phyloP scores from a whole-genome alignment of 2,329 filamentous ascomycete species.

The Aspergillus melleus region DNA sequence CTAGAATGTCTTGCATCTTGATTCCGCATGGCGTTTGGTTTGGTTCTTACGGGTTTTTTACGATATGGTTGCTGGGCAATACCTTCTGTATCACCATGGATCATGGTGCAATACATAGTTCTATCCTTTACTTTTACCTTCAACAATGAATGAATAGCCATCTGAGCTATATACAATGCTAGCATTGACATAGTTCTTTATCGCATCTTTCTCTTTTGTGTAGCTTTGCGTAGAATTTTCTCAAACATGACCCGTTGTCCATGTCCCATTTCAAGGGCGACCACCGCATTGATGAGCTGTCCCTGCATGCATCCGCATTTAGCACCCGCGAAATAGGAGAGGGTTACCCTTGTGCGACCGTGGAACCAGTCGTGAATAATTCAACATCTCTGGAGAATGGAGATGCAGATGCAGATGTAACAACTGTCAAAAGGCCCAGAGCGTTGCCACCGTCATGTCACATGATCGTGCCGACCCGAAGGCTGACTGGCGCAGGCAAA shows the following conservation, averaged over 20 bases:
- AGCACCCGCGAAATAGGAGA: background rate
- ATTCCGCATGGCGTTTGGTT: slow-evolving; percentile 40
- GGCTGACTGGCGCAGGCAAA: too few species aligned
- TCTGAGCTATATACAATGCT: background rate
- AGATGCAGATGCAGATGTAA: too few species aligned
- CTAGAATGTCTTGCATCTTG: slow-evolving; percentile 22
- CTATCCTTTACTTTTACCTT: slow-evolving; percentile 14
- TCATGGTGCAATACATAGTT: slow-evolving; percentile 21
- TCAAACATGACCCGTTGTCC: background rate
- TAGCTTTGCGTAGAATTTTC: background rate
- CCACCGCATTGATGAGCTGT: background rate
- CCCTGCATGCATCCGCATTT: background rate
- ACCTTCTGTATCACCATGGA: slow-evolving; percentile 22
- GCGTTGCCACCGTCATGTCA: background rate
- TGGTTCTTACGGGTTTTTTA: slow-evolving; percentile 26
- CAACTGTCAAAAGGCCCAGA: background rate
- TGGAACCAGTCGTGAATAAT: background rate
- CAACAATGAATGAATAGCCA: slow-evolving; percentile 5
- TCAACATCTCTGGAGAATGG: background rate
- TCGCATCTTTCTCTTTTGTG: background rate
- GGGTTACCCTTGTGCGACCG: background rate
- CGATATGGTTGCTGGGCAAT: slow-evolving; percentile 22
- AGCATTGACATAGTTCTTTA: background rate
- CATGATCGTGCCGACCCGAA: background rate
- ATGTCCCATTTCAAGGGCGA: background rate